phyloP scores from a whole-genome alignment of 805 yeast genomes.

The Metahyphopichia silvanorum region DNA sequence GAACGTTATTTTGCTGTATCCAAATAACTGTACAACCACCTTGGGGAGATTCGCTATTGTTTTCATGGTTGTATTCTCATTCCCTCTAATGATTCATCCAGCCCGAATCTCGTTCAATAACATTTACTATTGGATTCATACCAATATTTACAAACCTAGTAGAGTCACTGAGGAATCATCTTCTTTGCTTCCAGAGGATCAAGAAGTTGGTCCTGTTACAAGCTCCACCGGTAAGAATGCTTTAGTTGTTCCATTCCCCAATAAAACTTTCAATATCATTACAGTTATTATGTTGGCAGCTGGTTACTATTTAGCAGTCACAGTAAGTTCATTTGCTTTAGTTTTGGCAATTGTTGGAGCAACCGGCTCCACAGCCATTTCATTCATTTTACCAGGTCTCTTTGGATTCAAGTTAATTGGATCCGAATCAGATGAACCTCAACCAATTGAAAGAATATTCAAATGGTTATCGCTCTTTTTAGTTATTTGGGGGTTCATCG shows the following conservation, averaged over 20 bases:
- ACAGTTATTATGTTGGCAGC: constrained; percentile 37
- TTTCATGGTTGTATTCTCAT: constrained; percentile 75
- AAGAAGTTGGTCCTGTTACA: neutral
- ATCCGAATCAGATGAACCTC: constrained; percentile 27
- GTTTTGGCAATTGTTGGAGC: constrained; percentile 89
- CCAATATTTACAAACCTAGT: constrained; percentile 10
- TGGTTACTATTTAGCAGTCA: constrained; percentile 63
- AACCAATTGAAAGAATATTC: constrained; percentile 28
- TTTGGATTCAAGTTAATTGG: constrained; percentile 75
- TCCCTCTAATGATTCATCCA: constrained; percentile 89
- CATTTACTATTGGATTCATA: constrained; percentile 51
- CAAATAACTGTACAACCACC: constrained; percentile 60
- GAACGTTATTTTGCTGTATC: constrained; percentile 77
- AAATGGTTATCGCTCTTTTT: constrained; percentile 53
- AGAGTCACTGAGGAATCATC: constrained; percentile 1
- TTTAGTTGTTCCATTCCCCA: constrained; percentile 27
- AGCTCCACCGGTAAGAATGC: constrained; percentile 3
- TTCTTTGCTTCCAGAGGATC: constrained; percentile 4
- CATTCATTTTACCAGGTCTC: constrained; percentile 85
- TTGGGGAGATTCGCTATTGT: constrained; percentile 81
- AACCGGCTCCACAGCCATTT: constrained; percentile 88
- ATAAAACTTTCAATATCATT: constrained; percentile 20
- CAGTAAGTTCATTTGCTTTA: constrained; percentile 70
- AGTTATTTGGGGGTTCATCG: constrained; percentile 64
- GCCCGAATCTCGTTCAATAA: constrained; percentile 80